Conservation (phyloP, 2,329 filamentous ascomycete species). For the Cladosporium austrohemisphaericum region DNA sequence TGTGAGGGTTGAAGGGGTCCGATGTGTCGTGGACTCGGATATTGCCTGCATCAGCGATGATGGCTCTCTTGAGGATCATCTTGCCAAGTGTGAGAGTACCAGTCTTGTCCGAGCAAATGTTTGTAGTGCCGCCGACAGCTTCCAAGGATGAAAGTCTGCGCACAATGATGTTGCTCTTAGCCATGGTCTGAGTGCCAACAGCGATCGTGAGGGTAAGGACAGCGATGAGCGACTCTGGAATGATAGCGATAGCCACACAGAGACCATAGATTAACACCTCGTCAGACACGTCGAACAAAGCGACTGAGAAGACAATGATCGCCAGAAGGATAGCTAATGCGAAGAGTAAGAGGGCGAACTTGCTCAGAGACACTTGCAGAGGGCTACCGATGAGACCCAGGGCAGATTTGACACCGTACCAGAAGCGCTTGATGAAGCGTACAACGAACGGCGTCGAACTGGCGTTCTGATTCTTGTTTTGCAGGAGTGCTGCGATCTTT, state of each 20-base stretch:
- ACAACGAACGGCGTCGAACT: slow-evolving; percentile 12
- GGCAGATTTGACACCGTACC: slow-evolving; percentile 7
- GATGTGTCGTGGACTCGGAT: slow-evolving; percentile 53
- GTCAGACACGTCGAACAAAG: slow-evolving; percentile 37
- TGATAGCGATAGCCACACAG: slow-evolving; percentile 42
- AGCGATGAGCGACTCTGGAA: slow-evolving; percentile 54
- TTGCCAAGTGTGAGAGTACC: slow-evolving; percentile 51
- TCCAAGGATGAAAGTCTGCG: slow-evolving; percentile 60
- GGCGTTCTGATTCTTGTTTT: slow-evolving; percentile 26
- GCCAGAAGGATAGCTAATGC: slow-evolving; percentile 64
- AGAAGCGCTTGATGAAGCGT: slow-evolving; percentile 4
- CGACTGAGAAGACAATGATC: slow-evolving; percentile 62
- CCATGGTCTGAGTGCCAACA: slow-evolving; percentile 58
- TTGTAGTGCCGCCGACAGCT: slow-evolving; percentile 58
- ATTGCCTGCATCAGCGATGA: slow-evolving; percentile 55
- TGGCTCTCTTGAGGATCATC: slow-evolving; percentile 59
- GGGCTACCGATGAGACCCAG: slow-evolving; percentile 60
- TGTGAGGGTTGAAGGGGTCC: slow-evolving; percentile 43
- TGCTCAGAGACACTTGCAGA: slow-evolving; percentile 75
- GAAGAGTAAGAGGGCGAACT: slow-evolving; percentile 75
- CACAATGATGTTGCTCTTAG: slow-evolving; percentile 58
- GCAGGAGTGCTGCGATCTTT: slow-evolving; percentile 49
- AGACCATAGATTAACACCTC: slow-evolving; percentile 45
- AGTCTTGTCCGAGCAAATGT: slow-evolving; percentile 66
- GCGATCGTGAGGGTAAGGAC: slow-evolving; percentile 64